phyloP scores from a whole-genome alignment of 495 filamentous ascomycete genomes.

The Penicillium turbatum region DNA sequence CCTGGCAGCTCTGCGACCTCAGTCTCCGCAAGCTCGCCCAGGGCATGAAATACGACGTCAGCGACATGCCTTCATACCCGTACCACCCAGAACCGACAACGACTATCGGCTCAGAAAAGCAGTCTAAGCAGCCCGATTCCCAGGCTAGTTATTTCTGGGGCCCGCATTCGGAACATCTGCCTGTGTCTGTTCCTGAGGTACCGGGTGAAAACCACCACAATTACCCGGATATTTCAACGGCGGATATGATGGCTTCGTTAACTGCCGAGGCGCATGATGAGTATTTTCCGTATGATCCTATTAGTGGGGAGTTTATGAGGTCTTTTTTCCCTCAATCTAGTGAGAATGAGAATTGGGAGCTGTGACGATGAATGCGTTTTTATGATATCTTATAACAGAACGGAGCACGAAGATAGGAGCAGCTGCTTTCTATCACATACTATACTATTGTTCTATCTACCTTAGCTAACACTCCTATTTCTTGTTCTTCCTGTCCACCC shows the following conservation, averaged over 20 bases:
- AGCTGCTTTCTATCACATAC: no score
- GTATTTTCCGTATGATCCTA: conserved; percentile 46
- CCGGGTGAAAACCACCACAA: conserved; percentile 6
- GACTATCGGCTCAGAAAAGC: conserved; percentile 2
- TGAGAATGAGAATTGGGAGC: conserved; percentile 24
- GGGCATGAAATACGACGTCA: conserved; percentile 42
- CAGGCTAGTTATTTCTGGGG: conserved; percentile 7
- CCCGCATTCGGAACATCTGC: conserved; percentile 9
- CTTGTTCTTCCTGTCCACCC: not conserved
- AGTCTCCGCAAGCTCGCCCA: conserved; percentile 37
- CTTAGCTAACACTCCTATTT: not conserved
- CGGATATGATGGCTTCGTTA: conserved; percentile 12
- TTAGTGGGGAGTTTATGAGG: conserved; percentile 43
- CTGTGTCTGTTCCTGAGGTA: not conserved
- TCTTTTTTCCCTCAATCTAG: conserved; percentile 39
- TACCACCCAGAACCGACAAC: conserved; percentile 21
- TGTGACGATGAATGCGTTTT: not conserved
- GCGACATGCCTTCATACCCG: conserved; percentile 33
- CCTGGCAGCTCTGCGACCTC: conserved; percentile 53
- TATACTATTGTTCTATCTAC: no score
- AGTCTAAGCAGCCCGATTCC: not conserved
- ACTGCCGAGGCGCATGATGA: conserved; percentile 19
- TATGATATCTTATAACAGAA: no score
- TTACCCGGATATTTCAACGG: not conserved
- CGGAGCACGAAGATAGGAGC: no score